Conservation (phyloP, 129 eudicot genomes). For the Centella asiatica region DNA sequence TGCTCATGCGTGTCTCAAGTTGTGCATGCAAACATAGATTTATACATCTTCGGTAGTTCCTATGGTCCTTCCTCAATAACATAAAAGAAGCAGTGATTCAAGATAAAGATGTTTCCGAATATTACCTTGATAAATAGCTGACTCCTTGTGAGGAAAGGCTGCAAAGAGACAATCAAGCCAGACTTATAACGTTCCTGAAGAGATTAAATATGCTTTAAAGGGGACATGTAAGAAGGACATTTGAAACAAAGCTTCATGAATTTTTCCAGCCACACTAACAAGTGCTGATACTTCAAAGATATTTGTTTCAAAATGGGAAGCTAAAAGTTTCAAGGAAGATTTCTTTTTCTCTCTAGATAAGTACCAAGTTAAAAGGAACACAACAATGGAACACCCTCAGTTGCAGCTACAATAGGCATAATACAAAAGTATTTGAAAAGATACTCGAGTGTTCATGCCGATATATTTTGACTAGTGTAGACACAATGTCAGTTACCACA, state of each 20-base stretch:
- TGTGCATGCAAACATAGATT: no score
- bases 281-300: neutral
- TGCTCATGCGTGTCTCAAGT: no score
- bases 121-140: conserved; percentile 81
- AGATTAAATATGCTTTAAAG: conserved; percentile 2
- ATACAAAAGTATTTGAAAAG: no score
- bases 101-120: neutral
- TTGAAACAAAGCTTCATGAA: neutral
- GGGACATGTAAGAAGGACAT: neutral
- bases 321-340: neutral
- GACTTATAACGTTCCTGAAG: neutral
- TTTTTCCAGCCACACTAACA: no score
- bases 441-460: no score
- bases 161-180: conserved; percentile 15
- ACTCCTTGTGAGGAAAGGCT: conserved; percentile 85
- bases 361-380: no score
- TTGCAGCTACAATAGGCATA: no score
- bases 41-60: neutral
- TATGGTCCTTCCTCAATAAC: neutral
- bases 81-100: neutral
- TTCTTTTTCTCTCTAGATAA: no score
- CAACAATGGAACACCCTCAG: no score
- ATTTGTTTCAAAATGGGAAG: neutral
- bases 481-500: no score
- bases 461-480: no score